Conservation (phyloP, 73 alveolate species). For the Symbiodinium natans region DNA sequence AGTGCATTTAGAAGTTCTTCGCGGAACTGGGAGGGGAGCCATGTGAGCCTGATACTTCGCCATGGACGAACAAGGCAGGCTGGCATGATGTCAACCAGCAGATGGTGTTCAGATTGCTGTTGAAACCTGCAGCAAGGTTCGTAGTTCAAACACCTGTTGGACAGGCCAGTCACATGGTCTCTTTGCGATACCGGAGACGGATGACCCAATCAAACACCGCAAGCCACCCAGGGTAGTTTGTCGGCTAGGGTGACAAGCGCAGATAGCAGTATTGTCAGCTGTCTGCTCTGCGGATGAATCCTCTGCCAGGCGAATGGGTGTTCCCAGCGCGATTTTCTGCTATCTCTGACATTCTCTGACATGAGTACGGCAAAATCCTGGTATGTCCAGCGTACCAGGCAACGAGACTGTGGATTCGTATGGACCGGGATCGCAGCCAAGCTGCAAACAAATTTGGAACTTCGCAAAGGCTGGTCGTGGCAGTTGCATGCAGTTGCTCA, state of each 20-base stretch:
- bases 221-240: not conserved
- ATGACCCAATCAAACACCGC: not conserved
- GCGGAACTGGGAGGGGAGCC: not conserved
- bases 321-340: not conserved
- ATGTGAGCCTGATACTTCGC: not conserved
- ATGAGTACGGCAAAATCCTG: not conserved
- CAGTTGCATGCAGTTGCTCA: not conserved
- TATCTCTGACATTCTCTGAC: not conserved
- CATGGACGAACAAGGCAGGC: not conserved
- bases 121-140: too few species aligned
- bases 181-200: not conserved
- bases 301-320: not conserved
- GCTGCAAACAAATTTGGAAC: not conserved
- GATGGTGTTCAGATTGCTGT: too few species aligned
- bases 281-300: not conserved
- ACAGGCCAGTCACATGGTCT: not conserved
- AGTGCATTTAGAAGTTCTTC: too few species aligned
- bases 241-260: too few species aligned
- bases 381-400: not conserved
- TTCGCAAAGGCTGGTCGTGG: not conserved
- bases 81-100: not conserved
- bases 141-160: too few species aligned
- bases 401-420: constrained; percentile 33
- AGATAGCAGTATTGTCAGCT: not conserved
- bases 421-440: constrained; percentile 50